Base-by-base conservation (phyloP, 2,329 filamentous ascomycete genomes). In the Fusarium sp. region DNA sequence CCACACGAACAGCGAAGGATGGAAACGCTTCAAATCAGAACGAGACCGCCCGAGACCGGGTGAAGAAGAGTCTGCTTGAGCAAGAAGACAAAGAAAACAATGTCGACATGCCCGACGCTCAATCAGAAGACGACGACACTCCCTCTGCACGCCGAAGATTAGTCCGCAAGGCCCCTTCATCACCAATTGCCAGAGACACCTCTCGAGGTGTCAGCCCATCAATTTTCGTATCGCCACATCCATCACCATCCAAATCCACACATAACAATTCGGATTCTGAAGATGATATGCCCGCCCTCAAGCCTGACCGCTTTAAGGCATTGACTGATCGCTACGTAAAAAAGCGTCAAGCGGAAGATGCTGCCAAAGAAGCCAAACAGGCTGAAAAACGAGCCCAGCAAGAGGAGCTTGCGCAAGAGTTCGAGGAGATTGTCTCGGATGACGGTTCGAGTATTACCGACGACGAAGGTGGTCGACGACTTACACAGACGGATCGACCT, bases 291-390 rank as follows among this genome's bases (percentile, higher is more conserved):
- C 82, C 86, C 7, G 64, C 78, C 12, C 65, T 78, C 53, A 80
- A 84, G 62, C 85, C 88, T 47, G 82, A 86, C 39, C 87, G 90
- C 7, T 89, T 97, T 72, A 83, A 88, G 62, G 91, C 90, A 9
- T 85, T 96, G 0, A 86, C 96, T 12, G 88, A 88, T 44, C 86
- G 88, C 71, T 96, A 95, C 74, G 87, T 89, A 48, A 85, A 89
- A 64, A 90, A 96, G 74, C 86, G 90, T 9, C 80, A 89, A 34
- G 90, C 87, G 6, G 88, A 84, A 50, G 90, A 96, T 71, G 87
- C 86, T 20, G 84, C 85, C 62, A 82, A 85, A 59, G 83, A 83
- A 51, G 81, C 79, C 32, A 82, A 83, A 65, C 79, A 78, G 20
- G 79, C 80, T 20, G 85, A 84, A 64, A 80, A 80, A 40, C 68